Evolutionary conservation across 805 yeast species (phyloP).

Genomic region (Teunomyces panamensis): DNA sequence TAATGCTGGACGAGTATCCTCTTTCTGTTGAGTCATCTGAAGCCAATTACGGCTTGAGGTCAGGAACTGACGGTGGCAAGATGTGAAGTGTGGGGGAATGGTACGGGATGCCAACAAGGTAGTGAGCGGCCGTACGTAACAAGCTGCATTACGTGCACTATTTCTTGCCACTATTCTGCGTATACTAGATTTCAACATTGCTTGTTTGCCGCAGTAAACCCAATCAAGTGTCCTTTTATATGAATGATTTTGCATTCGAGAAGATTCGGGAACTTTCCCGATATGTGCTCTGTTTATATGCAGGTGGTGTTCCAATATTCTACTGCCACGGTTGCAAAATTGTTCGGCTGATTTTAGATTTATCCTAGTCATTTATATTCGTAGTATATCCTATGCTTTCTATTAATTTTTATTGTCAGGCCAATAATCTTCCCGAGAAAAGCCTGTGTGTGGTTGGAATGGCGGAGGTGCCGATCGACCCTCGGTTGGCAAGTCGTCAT

Average conservation of each 20-base stretch:
- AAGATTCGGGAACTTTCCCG: slow-evolving; percentile 13
- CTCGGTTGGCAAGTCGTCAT: slow-evolving; percentile 7
- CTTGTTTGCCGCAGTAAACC: not conserved
- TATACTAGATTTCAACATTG: slow-evolving; percentile 2
- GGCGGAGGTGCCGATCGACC: slow-evolving; percentile 33
- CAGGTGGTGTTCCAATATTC: not conserved
- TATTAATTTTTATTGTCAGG: slow-evolving; percentile 11
- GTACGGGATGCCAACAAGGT: not conserved
- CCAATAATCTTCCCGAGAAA: slow-evolving; percentile 45
- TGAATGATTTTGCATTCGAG: not conserved
- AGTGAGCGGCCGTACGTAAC: not conserved
- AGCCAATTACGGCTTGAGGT: slow-evolving; percentile 16
- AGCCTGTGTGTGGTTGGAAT: slow-evolving; percentile 47
- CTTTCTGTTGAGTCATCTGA: slow-evolving; percentile 42
- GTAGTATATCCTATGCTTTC: slow-evolving; percentile 1
- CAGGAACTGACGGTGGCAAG: slow-evolving; percentile 17
- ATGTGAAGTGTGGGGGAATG: not conserved
- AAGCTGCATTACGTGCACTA: not conserved
- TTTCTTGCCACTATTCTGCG: not conserved
- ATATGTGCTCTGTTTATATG: slow-evolving; percentile 5
- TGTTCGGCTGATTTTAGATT: slow-evolving; percentile 5
- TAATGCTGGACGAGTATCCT: slow-evolving; percentile 65
- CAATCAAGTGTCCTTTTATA: not conserved
- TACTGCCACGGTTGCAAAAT: not conserved
- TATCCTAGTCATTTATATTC: not conserved